These are phyloP conservation scores for Phycomyces blakesleeanus DNA, from an alignment of 192 early-diverging fungal genomes.

Conservation along the genomic window DNA sequence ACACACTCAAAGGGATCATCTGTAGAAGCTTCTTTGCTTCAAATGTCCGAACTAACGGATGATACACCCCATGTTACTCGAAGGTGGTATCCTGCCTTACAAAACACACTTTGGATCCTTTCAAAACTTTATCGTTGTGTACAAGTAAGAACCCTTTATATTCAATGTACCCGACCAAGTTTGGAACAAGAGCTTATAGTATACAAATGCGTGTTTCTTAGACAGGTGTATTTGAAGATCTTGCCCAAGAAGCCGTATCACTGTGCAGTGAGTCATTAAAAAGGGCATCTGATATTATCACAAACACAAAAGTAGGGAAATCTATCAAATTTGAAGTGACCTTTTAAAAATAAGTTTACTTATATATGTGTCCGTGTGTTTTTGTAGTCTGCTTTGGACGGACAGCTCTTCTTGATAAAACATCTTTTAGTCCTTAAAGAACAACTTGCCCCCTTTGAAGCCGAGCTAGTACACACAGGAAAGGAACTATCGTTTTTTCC, in stretches of 20 bases:
- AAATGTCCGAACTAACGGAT: not conserved
- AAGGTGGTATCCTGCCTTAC: conserved; percentile 81
- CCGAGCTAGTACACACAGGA: conserved; percentile 67
- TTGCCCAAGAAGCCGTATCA: conserved; percentile 80
- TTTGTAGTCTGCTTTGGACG: conserved; percentile 49
- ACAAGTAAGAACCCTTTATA: conserved; percentile 44
- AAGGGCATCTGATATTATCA: conserved; percentile 45
- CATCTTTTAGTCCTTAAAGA: conserved; percentile 83
- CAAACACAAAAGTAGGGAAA: conserved; percentile 41
- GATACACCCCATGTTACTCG: conserved; percentile 1
- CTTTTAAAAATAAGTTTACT: not conserved
- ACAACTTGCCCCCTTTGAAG: conserved; percentile 74
- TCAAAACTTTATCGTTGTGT: conserved; percentile 76
- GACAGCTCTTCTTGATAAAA: conserved; percentile 81
- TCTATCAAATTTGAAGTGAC: not conserved
- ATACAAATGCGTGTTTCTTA: conserved; percentile 14
- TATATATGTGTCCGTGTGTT: too few species aligned
- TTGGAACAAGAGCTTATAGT: too few species aligned
- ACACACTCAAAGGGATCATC: conserved; percentile 10
- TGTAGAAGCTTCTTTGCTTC: not conserved
- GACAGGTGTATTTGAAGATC: conserved; percentile 76
- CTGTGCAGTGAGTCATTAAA: conserved; percentile 61
- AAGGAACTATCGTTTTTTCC: conserved; percentile 65
- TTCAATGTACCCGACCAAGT: too few species aligned
- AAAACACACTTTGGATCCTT: conserved; percentile 76